Conservation (phyloP, 2,329 filamentous ascomycete genomes). For the Xylariaceae sp. region DNA sequence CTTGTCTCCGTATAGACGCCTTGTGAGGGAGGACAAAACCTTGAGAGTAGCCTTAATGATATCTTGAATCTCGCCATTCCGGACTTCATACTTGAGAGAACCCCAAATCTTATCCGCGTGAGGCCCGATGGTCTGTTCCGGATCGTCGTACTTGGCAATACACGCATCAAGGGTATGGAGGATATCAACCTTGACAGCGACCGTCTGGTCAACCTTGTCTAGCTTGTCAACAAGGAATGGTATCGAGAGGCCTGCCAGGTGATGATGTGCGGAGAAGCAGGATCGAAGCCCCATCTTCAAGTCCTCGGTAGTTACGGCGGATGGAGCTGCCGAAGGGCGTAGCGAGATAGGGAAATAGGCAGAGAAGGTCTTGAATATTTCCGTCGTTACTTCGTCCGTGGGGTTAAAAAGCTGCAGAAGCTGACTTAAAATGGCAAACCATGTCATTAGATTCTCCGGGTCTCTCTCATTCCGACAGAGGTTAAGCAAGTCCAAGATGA, state of each 20-base stretch:
- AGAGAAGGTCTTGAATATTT: conserved; percentile 51
- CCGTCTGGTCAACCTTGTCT: conserved; percentile 54
- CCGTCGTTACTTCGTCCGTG: conserved; percentile 41
- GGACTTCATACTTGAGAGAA: conserved; percentile 58
- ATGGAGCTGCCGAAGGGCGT: conserved; percentile 43
- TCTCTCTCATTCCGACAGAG: conserved; percentile 52
- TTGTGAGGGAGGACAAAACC: conserved; percentile 46
- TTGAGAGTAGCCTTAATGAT: conserved; percentile 51
- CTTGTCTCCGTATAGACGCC: conserved; percentile 39
- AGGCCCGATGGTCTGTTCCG: conserved; percentile 43
- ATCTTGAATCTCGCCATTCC: conserved; percentile 55
- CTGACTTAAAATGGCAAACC: conserved; percentile 46
- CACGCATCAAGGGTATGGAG: conserved; percentile 51
- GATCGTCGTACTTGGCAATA: conserved; percentile 42
- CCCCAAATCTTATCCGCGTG: conserved; percentile 49
- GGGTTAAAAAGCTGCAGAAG: conserved; percentile 43
- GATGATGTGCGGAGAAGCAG: conserved; percentile 49
- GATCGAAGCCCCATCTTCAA: conserved; percentile 48
- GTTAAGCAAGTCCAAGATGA: conserved; percentile 45
- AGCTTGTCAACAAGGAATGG: conserved; percentile 53
- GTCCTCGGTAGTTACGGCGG: conserved; percentile 50
- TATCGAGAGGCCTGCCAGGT: conserved; percentile 41
- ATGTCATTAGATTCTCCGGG: conserved; percentile 50
- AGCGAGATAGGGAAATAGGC: conserved; percentile 58
- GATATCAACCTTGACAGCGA: conserved; percentile 56